phyloP scores from a whole-genome alignment of 1,284 basidiomycete genomes.

The Polyporus tsugae region DNA sequence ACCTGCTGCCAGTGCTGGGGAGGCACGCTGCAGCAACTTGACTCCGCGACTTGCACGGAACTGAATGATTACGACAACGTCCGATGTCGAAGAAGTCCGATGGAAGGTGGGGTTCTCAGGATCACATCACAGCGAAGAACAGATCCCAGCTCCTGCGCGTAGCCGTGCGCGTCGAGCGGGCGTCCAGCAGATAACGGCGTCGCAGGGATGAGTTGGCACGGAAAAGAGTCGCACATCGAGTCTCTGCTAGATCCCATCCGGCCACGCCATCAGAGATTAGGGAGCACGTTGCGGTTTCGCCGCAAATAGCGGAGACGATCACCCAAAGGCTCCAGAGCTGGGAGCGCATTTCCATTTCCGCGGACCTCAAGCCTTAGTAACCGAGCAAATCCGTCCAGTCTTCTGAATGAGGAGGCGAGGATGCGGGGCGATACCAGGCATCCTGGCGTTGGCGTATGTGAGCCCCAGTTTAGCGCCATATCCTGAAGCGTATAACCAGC shows the following conservation, averaged over 20 bases:
- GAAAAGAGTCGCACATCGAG: constrained; percentile 15
- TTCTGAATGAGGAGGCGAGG: constrained; percentile 15
- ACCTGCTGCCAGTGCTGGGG: neutral
- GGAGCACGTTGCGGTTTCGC: constrained; percentile 24
- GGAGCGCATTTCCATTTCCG: constrained; percentile 19
- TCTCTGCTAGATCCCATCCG: constrained; percentile 12
- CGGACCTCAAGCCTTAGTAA: constrained; percentile 18
- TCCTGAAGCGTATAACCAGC: constrained; percentile 31
- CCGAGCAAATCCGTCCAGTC: constrained; percentile 17
- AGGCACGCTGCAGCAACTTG: constrained; percentile 24
- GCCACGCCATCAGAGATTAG: constrained; percentile 21
- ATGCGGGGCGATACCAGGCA: constrained; percentile 14
- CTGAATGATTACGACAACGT: constrained; percentile 30
- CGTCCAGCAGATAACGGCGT: constrained; percentile 23
- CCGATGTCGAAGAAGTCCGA: constrained; percentile 28
- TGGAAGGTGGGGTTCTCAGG: constrained; percentile 28
- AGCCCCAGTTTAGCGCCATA: constrained; percentile 17
- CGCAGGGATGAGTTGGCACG: constrained; percentile 9
- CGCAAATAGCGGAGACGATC: constrained; percentile 27
- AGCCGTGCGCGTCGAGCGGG: neutral
- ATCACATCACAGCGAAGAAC: constrained; percentile 22
- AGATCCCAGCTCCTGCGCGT: constrained; percentile 16
- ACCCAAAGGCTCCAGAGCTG: constrained; percentile 19
- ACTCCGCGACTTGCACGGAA: constrained; percentile 24
- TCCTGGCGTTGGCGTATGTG: constrained; percentile 13